Conservation (phyloP, 345 rosid genomes). For the Brassica cretica region DNA sequence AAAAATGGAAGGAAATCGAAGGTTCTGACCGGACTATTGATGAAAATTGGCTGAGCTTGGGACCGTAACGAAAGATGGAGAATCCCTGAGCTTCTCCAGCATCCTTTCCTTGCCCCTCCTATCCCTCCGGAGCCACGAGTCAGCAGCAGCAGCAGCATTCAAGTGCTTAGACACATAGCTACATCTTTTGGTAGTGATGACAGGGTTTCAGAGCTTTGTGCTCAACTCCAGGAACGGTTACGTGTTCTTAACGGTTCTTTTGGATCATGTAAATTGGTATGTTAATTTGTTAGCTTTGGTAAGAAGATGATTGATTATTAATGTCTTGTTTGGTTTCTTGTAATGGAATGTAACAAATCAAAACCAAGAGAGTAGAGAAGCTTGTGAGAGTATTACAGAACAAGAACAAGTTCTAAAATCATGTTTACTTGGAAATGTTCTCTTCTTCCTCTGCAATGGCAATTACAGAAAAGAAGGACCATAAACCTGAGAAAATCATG, state of each 20-base stretch:
- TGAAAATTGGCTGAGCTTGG: slow-evolving; percentile 95
- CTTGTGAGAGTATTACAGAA: background rate
- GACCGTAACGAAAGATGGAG: slow-evolving; percentile 90
- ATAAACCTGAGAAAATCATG: background rate
- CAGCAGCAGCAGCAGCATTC: slow-evolving; percentile 39
- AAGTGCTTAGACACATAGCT: slow-evolving; percentile 55
- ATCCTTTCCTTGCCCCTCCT: slow-evolving; percentile 92
- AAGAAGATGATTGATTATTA: slow-evolving; percentile 2
- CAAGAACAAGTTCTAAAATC: background rate
- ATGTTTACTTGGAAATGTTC: slow-evolving; percentile 6
- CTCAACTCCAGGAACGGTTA: slow-evolving; percentile 57
- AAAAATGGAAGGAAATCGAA: slow-evolving; percentile 89
- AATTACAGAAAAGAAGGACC: background rate
- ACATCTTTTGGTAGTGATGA: slow-evolving; percentile 49
- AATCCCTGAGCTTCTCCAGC: slow-evolving; percentile 88
- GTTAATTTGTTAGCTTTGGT: slow-evolving; percentile 23
- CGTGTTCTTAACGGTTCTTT: slow-evolving; percentile 24
- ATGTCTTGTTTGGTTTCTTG: slow-evolving; percentile 20
- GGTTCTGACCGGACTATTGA: slow-evolving; percentile 65
- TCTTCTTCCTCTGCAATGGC: background rate
- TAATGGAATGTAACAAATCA: slow-evolving; percentile 8
- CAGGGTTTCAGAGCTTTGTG: slow-evolving; percentile 47
- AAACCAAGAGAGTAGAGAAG: background rate
- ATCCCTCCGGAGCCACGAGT: slow-evolving; percentile 46
- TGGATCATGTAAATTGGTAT: slow-evolving; percentile 28